These are phyloP conservation scores for Saccharomycopsis olivae DNA, from an alignment of 805 yeast genomes.

Conservation along the genomic window DNA sequence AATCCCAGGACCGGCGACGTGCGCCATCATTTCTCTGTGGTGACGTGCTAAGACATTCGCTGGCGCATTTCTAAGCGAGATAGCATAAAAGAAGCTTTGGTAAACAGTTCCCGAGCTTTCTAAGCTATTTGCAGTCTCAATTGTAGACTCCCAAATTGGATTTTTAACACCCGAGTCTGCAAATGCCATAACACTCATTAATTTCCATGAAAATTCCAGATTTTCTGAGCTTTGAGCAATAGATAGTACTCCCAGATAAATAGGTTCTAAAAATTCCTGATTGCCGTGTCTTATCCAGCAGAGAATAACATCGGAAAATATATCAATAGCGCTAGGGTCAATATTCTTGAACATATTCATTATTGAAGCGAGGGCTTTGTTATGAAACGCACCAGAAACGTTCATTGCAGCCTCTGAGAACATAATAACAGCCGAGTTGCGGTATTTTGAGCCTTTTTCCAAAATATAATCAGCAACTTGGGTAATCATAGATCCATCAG, in stretches of 20 bases:
- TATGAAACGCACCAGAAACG: constrained; percentile 63
- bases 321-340: constrained; percentile 19
- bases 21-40: constrained; percentile 30
- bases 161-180: constrained; percentile 60
- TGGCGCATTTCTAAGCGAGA: constrained; percentile 41
- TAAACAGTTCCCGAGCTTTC: constrained; percentile 18
- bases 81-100: constrained; percentile 35
- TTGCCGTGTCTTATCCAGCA: constrained; percentile 44
- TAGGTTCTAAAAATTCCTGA: constrained; percentile 32
- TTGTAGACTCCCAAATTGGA: constrained; percentile 13
- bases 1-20: constrained; percentile 32
- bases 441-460: too few species aligned
- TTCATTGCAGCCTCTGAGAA: constrained; percentile 68
- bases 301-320: constrained; percentile 50
- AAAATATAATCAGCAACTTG: too few species aligned
- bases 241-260: constrained; percentile 25
- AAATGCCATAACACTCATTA: constrained; percentile 41
- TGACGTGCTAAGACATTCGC: constrained; percentile 9
- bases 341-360: constrained; percentile 33
- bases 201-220: constrained; percentile 20
- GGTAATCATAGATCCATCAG: too few species aligned
- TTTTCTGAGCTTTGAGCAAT: background rate
- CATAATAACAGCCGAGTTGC: constrained; percentile 50
- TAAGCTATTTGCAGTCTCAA: constrained; percentile 4
- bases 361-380: constrained; percentile 44